Evolutionary conservation across 2,329 filamentous ascomycete genomes (phyloP).

Genomic region (Alternaria solani): DNA sequence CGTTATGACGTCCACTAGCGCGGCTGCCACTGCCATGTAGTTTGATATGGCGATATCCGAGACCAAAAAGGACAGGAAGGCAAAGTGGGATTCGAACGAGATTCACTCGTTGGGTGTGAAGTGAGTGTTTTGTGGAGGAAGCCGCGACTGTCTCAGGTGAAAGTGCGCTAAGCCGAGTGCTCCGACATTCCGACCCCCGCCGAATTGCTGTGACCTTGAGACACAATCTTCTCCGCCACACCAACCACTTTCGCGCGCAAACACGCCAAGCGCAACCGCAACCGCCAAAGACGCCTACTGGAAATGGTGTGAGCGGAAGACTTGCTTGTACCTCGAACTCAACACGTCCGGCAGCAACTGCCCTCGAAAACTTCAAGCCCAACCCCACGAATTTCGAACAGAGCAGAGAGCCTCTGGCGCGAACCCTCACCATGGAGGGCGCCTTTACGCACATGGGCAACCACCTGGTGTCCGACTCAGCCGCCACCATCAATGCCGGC

Average conservation of each 20-base stretch:
- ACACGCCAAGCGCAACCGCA: conserved; percentile 28
- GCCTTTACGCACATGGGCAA: conserved; percentile 89
- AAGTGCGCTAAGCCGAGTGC: conserved; percentile 9
- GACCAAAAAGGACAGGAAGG: neutral
- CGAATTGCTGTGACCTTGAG: conserved; percentile 8
- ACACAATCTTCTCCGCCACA: conserved; percentile 32
- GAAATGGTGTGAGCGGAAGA: conserved; percentile 39
- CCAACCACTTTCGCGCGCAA: conserved; percentile 26
- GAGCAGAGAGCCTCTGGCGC: conserved; percentile 9
- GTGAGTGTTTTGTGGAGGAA: neutral
- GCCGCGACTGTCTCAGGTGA: neutral
- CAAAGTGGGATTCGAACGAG: neutral
- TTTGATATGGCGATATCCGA: neutral
- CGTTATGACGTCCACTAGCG: neutral
- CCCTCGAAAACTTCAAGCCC: conserved; percentile 13
- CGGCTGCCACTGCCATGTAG: neutral
- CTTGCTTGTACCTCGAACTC: conserved; percentile 3
- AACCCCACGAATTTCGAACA: conserved; percentile 11
- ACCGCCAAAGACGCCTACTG: conserved; percentile 8
- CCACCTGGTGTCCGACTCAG: conserved; percentile 83
- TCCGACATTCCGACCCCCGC: conserved; percentile 21
- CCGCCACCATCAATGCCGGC: conserved; percentile 85
- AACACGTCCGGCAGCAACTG: conserved; percentile 4
- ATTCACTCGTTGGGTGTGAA: neutral
- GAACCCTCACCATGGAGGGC: conserved; percentile 71